Evolutionary conservation across 768 basidiomycete genomes (phyloP).

Genomic region (Fomitopsis serialis): DNA sequence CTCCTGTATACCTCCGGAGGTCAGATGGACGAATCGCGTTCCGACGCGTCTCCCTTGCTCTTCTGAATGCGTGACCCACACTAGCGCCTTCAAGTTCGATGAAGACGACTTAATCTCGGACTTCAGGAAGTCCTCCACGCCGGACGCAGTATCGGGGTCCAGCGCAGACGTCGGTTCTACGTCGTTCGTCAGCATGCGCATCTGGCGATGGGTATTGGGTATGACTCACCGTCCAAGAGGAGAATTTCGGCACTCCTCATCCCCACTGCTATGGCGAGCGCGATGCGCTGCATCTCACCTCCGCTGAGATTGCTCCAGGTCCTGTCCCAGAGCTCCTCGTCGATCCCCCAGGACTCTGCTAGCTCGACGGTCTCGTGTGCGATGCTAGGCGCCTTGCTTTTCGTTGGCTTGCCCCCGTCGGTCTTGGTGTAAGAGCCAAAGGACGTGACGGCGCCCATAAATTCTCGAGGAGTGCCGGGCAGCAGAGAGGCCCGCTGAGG

Average conservation of each 20-base stretch:
- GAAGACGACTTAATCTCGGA: slow-evolving; percentile 43
- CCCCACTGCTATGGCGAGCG: slow-evolving; percentile 69
- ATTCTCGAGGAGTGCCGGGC: slow-evolving; percentile 72
- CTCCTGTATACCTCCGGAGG: slow-evolving; percentile 20
- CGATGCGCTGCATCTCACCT: slow-evolving; percentile 83
- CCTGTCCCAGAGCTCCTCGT: slow-evolving; percentile 67
- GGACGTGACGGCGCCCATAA: slow-evolving; percentile 50
- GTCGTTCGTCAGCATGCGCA: neutral
- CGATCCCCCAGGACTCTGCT: slow-evolving; percentile 61
- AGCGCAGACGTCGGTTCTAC: slow-evolving; percentile 88
- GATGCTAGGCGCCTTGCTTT: neutral
- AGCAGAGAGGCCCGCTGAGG: slow-evolving; percentile 88
- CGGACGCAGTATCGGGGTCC: slow-evolving; percentile 58
- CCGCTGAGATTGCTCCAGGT: slow-evolving; percentile 80
- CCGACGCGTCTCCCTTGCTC: slow-evolving; percentile 76
- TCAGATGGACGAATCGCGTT: slow-evolving; percentile 51
- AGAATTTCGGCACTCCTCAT: slow-evolving; percentile 74
- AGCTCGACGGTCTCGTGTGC: slow-evolving; percentile 41
- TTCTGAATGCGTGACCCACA: slow-evolving; percentile 88
- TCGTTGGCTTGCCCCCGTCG: slow-evolving; percentile 6
- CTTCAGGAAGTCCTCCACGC: slow-evolving; percentile 61
- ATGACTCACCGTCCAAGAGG: slow-evolving; percentile 65
- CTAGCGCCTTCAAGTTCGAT: slow-evolving; percentile 57
- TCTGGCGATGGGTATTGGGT: neutral
- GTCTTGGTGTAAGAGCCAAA: slow-evolving; percentile 41